Evolutionary conservation across 345 rosid species (phyloP).

Genomic region (Sonneratia alba): DNA sequence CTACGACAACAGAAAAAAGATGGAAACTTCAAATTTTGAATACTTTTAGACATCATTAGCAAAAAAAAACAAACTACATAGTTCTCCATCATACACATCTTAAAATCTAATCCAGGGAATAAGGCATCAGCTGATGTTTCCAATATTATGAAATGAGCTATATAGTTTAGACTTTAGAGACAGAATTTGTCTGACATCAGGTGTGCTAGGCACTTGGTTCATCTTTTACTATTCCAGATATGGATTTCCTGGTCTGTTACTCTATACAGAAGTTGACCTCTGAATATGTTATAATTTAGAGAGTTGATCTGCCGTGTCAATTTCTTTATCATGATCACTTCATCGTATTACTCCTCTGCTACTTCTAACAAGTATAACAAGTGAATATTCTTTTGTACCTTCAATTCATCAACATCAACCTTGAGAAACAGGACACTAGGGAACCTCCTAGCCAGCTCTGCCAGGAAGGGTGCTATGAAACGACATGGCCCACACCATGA

Average conservation of each 20-base stretch:
- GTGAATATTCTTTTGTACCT: slow-evolving; percentile 28
- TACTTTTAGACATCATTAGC: background rate
- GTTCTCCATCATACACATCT: background rate
- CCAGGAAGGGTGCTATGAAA: slow-evolving; percentile 51
- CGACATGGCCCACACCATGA: slow-evolving; percentile 86
- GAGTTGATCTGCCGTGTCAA: background rate
- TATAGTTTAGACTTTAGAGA: too few relatives aligned
- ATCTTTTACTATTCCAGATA: background rate
- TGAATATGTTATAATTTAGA: background rate
- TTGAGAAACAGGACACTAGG: slow-evolving; percentile 49
- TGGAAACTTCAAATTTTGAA: background rate
- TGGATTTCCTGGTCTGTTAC: background rate
- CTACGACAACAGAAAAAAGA: background rate
- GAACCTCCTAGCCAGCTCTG: slow-evolving; percentile 60
- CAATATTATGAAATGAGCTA: too few relatives aligned
- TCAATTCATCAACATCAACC: slow-evolving; percentile 70
- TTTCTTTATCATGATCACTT: background rate
- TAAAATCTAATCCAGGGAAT: background rate
- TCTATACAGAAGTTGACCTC: background rate
- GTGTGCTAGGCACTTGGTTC: background rate
- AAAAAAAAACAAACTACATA: background rate
- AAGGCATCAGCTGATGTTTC: too few relatives aligned
- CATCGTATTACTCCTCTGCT: background rate
- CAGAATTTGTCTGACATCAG: background rate
- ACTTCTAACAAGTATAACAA: background rate